Conservation (phyloP, 2,329 filamentous ascomycete species). For the Fusarium sp. region DNA sequence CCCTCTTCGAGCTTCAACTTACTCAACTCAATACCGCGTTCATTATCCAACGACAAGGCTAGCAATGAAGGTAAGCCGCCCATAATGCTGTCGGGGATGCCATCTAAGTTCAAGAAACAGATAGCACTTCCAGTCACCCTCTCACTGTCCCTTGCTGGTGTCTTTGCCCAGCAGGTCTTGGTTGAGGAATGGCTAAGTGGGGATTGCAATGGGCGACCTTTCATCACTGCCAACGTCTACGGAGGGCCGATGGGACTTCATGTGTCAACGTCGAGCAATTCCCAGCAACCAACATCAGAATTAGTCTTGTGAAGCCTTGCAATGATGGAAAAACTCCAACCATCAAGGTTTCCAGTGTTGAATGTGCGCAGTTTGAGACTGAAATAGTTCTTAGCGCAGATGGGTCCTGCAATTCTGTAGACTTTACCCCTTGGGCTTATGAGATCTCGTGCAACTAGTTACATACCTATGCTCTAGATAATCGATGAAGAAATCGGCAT, state of each 20-base stretch:
- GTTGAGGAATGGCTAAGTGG: neutral
- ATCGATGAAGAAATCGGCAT: neutral
- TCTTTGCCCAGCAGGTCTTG: neutral
- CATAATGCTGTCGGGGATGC: accelerated
- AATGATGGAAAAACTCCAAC: neutral
- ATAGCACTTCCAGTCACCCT: neutral
- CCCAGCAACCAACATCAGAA: neutral
- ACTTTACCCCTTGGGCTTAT: neutral
- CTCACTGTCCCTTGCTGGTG: neutral
- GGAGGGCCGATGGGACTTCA: neutral
- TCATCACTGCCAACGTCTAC: neutral
- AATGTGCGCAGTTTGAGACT: neutral
- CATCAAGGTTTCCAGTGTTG: neutral
- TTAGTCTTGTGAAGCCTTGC: neutral
- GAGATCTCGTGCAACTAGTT: neutral
- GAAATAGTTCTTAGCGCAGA: neutral
- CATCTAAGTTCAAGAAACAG: neutral
- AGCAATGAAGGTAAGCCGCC: neutral
- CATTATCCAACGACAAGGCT: too few species aligned
- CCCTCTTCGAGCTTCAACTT: neutral
- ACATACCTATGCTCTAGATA: too few species aligned
- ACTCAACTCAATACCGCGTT: too few species aligned
- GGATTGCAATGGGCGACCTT: neutral
- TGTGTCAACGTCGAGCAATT: neutral
- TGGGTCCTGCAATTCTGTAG: neutral